Evolutionary conservation across 192 early-diverging fungal genomes (phyloP).

Genomic region (Phlyctochytrium arcticum): DNA sequence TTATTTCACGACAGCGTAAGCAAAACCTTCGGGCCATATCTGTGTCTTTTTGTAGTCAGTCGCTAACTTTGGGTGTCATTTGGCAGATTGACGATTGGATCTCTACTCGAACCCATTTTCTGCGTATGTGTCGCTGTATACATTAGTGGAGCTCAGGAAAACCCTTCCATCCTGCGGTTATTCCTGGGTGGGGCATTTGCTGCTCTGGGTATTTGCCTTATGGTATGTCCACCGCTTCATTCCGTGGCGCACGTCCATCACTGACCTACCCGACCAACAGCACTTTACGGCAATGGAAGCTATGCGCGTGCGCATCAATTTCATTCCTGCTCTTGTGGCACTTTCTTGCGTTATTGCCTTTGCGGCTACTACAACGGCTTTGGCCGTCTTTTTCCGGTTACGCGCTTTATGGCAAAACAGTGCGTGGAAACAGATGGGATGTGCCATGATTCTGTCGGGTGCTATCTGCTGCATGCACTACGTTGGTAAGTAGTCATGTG

Average conservation of each 20-base stretch:
- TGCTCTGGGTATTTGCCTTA: conserved; percentile 9
- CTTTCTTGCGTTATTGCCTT: conserved; percentile 39
- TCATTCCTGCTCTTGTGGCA: conserved; percentile 13
- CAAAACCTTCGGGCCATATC: background rate
- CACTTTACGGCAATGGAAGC: conserved; percentile 22
- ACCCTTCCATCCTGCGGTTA: background rate
- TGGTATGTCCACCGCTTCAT: background rate
- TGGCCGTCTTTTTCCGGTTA: conserved; percentile 47
- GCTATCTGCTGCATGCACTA: conserved; percentile 41
- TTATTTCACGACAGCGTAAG: conserved; percentile 2
- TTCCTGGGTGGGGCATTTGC: background rate
- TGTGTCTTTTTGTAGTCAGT: background rate
- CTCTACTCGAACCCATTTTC: conserved; percentile 8
- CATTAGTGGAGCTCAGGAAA: conserved; percentile 4
- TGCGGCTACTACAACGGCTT: conserved; percentile 30
- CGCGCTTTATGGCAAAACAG: conserved; percentile 40
- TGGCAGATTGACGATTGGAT: background rate
- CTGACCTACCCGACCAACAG: background rate
- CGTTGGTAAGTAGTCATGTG: background rate
- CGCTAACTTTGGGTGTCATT: too few relatives aligned
- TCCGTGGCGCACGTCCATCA: background rate
- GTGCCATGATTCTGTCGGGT: conserved; percentile 39
- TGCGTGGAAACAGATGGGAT: conserved; percentile 43
- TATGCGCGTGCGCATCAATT: conserved; percentile 3
- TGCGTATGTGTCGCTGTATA: conserved; percentile 15